Evolutionary conservation across 305 asterid species (phyloP), one percentile per base, ranked within the genome.

Genomic region (Petunia hybrid): DNA sequence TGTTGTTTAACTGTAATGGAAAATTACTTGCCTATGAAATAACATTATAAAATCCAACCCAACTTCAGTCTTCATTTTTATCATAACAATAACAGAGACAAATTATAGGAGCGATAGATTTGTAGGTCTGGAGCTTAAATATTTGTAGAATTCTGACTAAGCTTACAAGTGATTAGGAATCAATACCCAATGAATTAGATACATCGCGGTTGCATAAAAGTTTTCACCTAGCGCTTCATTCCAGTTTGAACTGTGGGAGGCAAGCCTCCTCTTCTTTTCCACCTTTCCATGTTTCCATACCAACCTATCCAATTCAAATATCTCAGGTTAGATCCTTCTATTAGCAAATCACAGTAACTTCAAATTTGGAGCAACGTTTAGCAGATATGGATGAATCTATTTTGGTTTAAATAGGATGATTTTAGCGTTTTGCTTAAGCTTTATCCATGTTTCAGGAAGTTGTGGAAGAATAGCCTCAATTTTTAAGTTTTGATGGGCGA

Each of bases 211-310:
- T 7, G 55, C 0, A 48, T 46, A 1, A 48, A 12, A 0, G 13
- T 12, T 48, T 48, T 8, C 2, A 48, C 14, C 57, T 86, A 86
- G 1, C 81, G 80, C 66, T 79, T 82, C 89, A 83, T 90, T 78
- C 80, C 85, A 39, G 66, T 78, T 77, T 84, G 77, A 85, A 86
- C 63, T 10, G 84, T 60, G 36, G 93, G 93, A 80, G 89, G 78
- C 69, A 74, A 46, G 31, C 13, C 76, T 22, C 61, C 75, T 55
- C 83, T 87, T 51, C 79, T 62, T 77, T 80, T 88, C 61, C 82
- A 87, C 82, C 84, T 83, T 84, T 90, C 90, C 90, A 83, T 9
- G 57, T 87, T 87, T 75, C 88, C 92, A 60, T 82, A 83, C 92
- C 92, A 88, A 35, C 91, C 91, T 90, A 77, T 51, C 57, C 57